phyloP scores from a whole-genome alignment of 257 asterid species.

The Catharanthus roseus region DNA sequence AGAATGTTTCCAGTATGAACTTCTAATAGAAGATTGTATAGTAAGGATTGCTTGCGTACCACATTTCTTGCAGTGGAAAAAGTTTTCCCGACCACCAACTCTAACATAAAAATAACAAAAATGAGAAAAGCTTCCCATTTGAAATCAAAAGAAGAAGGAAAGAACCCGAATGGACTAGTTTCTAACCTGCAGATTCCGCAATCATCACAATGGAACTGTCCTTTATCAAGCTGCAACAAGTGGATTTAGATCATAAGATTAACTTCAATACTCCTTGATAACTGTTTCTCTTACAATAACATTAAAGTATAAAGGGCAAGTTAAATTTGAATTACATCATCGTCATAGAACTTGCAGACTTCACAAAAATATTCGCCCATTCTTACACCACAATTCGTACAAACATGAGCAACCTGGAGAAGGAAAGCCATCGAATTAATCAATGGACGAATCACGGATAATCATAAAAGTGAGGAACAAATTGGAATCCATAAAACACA shows the following conservation, averaged over 20 bases:
- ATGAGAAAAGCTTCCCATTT: not conserved
- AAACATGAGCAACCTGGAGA: constrained; percentile 68
- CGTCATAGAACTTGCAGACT: constrained; percentile 85
- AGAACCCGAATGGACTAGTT: not conserved
- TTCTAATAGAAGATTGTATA: not conserved
- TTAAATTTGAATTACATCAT: constrained; percentile 59
- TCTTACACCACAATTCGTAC: constrained; percentile 88
- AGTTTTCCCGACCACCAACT: constrained; percentile 85
- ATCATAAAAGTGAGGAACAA: not conserved
- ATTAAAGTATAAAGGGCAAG: not conserved
- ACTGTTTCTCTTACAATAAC: not conserved
- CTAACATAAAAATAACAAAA: constrained; percentile 26
- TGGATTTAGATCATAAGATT: not conserved
- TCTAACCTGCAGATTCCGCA: constrained; percentile 95
- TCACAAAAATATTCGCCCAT: constrained; percentile 96
- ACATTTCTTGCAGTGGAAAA: constrained; percentile 88
- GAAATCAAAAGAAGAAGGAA: not conserved
- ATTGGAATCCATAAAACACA: constrained; percentile 30
- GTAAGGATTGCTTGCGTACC: constrained; percentile 38
- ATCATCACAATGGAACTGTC: constrained; percentile 88
- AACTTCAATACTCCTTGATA: not conserved
- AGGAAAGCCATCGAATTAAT: not conserved
- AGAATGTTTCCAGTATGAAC: not conserved
- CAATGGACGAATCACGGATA: not conserved
- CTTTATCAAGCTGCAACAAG: constrained; percentile 61